Evolutionary conservation across 2,329 filamentous ascomycete genomes (phyloP).

Genomic region (Aspergillus calidoustus): DNA sequence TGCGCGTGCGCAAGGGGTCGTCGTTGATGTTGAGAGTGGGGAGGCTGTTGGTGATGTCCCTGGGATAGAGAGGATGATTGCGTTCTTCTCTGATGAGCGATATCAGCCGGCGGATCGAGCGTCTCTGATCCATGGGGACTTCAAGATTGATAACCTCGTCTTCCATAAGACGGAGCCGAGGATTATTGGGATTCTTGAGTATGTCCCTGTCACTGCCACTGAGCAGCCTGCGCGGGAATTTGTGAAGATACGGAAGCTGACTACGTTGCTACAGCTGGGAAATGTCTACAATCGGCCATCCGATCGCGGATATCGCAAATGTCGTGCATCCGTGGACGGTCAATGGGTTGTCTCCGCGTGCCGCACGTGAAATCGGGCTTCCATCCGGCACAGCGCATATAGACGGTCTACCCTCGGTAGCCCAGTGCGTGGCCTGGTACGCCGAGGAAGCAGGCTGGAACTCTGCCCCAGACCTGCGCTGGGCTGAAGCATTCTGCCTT

Average conservation of each 20-base stretch:
- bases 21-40: conserved; percentile 64
- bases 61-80: conserved; percentile 77
- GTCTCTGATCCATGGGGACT: conserved; percentile 89
- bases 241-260: too few relatives aligned
- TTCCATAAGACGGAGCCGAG: conserved; percentile 86
- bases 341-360: neutral
- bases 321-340: conserved; percentile 2
- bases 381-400: neutral
- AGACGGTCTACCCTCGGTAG: neutral
- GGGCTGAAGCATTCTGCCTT: conserved; percentile 3
- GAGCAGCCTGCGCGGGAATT: too few relatives aligned
- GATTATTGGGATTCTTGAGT: conserved; percentile 88
- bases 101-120: conserved; percentile 77
- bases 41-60: conserved; percentile 80
- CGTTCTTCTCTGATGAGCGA: conserved; percentile 71
- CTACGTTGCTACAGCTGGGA: neutral
- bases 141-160: conserved; percentile 89
- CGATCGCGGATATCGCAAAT: neutral
- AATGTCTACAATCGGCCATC: conserved; percentile 2
- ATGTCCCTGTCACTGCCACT: too few relatives aligned
- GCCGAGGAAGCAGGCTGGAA: neutral
- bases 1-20: too few relatives aligned
- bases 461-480: neutral
- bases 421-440: conserved; percentile 1
- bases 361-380: neutral